Conservation (phyloP, 306 rosid species). For the Casuarina glauca region DNA sequence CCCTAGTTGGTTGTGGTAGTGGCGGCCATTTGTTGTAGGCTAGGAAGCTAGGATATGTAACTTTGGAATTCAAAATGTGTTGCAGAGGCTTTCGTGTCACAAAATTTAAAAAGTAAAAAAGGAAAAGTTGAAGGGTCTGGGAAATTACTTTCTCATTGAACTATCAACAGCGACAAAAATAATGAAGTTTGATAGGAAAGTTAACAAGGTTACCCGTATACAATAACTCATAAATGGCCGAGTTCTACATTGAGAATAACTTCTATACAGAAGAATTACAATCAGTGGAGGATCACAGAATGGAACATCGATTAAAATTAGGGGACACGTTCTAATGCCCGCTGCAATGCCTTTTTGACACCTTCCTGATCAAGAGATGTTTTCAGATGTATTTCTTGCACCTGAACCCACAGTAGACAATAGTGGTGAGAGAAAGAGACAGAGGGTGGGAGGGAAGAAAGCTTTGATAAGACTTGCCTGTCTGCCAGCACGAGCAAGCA, state of each 20-base stretch:
- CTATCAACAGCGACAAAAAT: not conserved
- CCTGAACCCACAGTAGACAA: conserved; percentile 42
- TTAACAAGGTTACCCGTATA: not conserved
- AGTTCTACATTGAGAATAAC: not conserved
- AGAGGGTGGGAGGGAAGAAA: not conserved
- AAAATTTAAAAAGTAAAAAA: no score
- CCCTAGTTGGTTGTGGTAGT: no score
- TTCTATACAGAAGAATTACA: conserved; percentile 27
- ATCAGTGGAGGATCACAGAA: not conserved
- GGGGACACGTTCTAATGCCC: conserved; percentile 88
- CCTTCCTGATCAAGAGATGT: conserved; percentile 95
- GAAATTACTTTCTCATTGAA: not conserved
- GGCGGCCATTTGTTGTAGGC: no score
- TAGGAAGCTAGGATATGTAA: no score
- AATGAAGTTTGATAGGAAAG: not conserved
- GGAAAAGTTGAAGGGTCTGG: no score
- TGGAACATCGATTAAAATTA: conserved; percentile 16
- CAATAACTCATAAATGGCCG: conserved; percentile 13
- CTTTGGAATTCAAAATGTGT: no score
- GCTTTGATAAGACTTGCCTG: conserved; percentile 53
- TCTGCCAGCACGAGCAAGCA: conserved; percentile 94
- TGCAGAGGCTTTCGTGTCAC: no score
- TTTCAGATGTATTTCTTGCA: conserved; percentile 78
- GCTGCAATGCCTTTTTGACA: conserved; percentile 80
- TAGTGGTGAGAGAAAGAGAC: not conserved